Conservation (phyloP, 106 monocot species). For the Apostasia ramifera region DNA sequence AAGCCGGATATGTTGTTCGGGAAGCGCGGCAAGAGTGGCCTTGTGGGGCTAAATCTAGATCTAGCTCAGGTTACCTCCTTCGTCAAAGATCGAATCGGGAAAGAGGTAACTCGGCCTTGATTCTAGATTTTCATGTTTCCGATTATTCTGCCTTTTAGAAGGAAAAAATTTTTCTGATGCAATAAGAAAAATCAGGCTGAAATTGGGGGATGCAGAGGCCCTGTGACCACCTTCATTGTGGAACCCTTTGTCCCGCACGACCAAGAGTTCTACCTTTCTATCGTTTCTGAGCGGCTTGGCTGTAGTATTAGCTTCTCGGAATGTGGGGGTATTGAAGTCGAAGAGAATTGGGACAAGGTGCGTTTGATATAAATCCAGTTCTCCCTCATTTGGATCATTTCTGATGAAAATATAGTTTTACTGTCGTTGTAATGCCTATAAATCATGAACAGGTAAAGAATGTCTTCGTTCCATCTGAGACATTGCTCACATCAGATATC, state of each 20-base stretch:
- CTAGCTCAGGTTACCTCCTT: conserved; percentile 71
- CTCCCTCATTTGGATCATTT: not conserved
- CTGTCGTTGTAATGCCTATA: not conserved
- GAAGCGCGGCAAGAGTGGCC: conserved; percentile 91
- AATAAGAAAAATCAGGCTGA: conserved; percentile 43
- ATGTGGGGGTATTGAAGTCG: conserved; percentile 94
- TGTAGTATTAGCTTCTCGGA: conserved; percentile 85
- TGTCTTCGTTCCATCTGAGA: conserved; percentile 72
- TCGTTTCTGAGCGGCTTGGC: conserved; percentile 90
- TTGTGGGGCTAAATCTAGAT: conserved; percentile 83
- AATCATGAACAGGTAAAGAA: conserved; percentile 46
- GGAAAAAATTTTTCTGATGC: not conserved
- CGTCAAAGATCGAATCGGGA: conserved; percentile 73
- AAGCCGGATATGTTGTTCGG: conserved; percentile 98
- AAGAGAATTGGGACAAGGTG: conserved; percentile 97
- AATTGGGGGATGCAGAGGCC: conserved; percentile 93
- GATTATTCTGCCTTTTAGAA: not conserved
- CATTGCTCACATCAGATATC: conserved; percentile 48
- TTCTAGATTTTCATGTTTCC: not conserved
- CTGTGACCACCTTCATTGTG: conserved; percentile 86
- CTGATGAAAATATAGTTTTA: not conserved
- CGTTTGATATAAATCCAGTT: not conserved
- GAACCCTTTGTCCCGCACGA: conserved; percentile 92
- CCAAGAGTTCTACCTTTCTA: conserved; percentile 76
- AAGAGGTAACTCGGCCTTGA: conserved; percentile 44